A percentile compares a stretch with the other conserved stretches of the same genome.
Conservation (phyloP, 805 yeast genomes). For the Sugiyamaella marilandica region DNA sequence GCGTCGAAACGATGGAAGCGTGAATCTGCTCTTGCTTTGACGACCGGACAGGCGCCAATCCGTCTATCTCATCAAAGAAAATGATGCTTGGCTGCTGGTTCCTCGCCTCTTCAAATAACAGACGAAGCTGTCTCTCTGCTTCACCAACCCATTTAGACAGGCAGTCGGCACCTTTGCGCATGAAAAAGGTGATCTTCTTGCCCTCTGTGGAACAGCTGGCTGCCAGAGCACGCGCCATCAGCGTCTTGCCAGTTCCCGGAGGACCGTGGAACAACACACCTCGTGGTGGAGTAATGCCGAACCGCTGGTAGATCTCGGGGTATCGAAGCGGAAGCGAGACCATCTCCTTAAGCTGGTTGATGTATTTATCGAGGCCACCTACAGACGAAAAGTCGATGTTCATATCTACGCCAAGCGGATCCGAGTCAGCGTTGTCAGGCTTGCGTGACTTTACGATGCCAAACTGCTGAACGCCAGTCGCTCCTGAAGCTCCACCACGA, state of each 20-base stretch:
- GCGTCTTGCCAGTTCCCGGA: slow-evolving; percentile 97
- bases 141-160: slow-evolving; percentile 99
- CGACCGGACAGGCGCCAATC: slow-evolving; percentile 95
- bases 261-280: slow-evolving; percentile 98
- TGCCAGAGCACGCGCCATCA: slow-evolving; percentile 96
- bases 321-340: slow-evolving; percentile 86
- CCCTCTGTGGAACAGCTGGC: slow-evolving; percentile 86
- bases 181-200: slow-evolving; percentile 86
- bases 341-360: slow-evolving; percentile 93
- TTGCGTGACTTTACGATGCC: slow-evolving; percentile 21
- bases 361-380: slow-evolving; percentile 89
- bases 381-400: slow-evolving; percentile 77
- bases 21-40: slow-evolving; percentile 98
- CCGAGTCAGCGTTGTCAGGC: slow-evolving; percentile 67
- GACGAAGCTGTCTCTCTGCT: slow-evolving; percentile 89
- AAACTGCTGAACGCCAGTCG: slow-evolving; percentile 15
- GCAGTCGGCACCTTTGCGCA: slow-evolving; percentile 98
- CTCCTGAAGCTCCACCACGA: slow-evolving; percentile 5
- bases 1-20: slow-evolving; percentile 92
- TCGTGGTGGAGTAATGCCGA: slow-evolving; percentile 91
- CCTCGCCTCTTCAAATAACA: slow-evolving; percentile 91
- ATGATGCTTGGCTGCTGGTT: slow-evolving; percentile 94
- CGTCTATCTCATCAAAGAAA: slow-evolving; percentile 97
- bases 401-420: slow-evolving; percentile 88
- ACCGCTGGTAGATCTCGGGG: slow-evolving; percentile 88